These are phyloP conservation scores for Fragilariopsis cylindrus DNA, from an alignment of 108 stramenopile genomes.

Conservation along the genomic window DNA sequence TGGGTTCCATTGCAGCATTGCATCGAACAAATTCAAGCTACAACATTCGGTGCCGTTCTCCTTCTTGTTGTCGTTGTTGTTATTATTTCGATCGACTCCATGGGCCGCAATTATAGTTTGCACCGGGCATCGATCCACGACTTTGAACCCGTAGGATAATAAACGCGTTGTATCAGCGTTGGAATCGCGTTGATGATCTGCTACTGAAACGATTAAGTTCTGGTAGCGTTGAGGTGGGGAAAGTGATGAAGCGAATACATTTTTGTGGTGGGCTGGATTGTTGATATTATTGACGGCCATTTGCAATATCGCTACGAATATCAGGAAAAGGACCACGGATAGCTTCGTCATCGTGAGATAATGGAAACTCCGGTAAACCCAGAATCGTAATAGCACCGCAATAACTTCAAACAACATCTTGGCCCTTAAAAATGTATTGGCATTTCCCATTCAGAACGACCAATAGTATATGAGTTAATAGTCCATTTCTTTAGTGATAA, in stretches of 20 bases:
- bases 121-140: neutral
- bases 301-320: neutral
- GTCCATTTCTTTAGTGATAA: too few species aligned
- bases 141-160: neutral
- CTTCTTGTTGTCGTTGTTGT: too few species aligned
- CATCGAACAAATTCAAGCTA: neutral
- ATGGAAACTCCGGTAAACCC: neutral
- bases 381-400: neutral
- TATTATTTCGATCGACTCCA: too few species aligned
- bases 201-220: neutral
- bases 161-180: neutral
- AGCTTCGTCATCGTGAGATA: neutral
- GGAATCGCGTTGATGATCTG: neutral
- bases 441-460: too few species aligned
- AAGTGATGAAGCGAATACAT: neutral
- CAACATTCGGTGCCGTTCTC: neutral
- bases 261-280: neutral
- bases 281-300: neutral
- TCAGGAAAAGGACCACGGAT: neutral
- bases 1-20: conserved; percentile 8
- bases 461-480: too few species aligned
- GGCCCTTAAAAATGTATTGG: too few species aligned
- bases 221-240: neutral
- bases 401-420: neutral
- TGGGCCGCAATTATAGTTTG: too few species aligned